Evolutionary conservation across 2,329 filamentous ascomycete genomes (phyloP).

Genomic region (Talaromyces sp.): DNA sequence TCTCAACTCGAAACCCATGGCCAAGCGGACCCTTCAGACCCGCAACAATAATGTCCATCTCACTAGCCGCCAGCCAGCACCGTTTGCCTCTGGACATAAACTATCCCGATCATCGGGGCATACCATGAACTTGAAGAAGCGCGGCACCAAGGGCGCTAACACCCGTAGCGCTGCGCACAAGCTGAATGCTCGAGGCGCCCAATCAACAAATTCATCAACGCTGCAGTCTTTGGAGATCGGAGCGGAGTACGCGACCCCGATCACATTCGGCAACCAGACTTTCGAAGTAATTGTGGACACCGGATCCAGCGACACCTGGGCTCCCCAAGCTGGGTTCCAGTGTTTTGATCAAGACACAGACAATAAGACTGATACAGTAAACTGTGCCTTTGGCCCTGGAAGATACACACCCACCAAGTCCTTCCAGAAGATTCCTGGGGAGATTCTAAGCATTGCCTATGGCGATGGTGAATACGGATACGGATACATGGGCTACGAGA

Average conservation of each 20-base stretch:
- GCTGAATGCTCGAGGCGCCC: neutral
- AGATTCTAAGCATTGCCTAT: conserved; percentile 27
- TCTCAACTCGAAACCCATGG: neutral
- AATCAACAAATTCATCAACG: neutral
- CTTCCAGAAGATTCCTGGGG: conserved; percentile 21
- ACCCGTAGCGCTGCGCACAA: conserved; percentile 9
- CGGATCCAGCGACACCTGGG: conserved; percentile 53
- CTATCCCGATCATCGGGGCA: neutral
- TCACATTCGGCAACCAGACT: conserved; percentile 30
- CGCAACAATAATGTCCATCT: conserved; percentile 1
- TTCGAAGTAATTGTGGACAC: conserved; percentile 50
- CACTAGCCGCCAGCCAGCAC: neutral
- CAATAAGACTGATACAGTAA: neutral
- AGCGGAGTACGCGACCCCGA: conserved; percentile 18
- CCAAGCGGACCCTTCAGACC: conserved; percentile 1
- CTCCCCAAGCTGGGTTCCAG: conserved; percentile 37
- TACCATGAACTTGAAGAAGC: conserved; percentile 5
- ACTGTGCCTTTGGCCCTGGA: conserved; percentile 22
- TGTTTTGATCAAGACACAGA: conserved; percentile 33
- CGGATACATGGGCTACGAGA: conserved; percentile 26
- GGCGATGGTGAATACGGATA: conserved; percentile 26
- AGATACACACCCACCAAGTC: conserved; percentile 18
- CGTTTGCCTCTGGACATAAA: neutral
- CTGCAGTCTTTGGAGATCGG: conserved; percentile 7
- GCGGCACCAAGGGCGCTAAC: neutral